phyloP scores from a whole-genome alignment of 78 protist species.

The Bigelowiella natans region DNA sequence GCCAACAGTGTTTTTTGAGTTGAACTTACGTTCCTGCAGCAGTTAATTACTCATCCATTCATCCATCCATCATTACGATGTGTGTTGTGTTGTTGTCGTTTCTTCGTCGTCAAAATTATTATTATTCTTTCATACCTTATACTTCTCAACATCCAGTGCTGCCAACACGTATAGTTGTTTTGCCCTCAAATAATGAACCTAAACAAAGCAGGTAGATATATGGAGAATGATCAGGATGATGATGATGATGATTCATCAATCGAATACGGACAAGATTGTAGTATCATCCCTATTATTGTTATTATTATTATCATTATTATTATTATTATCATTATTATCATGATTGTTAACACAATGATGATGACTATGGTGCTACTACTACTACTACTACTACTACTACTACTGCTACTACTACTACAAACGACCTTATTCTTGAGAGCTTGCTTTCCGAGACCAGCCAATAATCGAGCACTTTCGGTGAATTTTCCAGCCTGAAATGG shows the following conservation, averaged over 20 bases:
- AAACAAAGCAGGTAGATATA: neutral
- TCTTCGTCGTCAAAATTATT: neutral
- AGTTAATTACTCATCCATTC: neutral
- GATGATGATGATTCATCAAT: neutral
- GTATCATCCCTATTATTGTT: neutral
- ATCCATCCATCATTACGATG: neutral
- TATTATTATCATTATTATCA: neutral
- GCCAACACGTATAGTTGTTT: constrained; percentile 60
- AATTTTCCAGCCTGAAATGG: constrained; percentile 23
- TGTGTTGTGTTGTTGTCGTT: no score
- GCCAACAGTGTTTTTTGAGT: neutral
- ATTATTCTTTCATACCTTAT: neutral
- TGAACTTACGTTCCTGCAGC: neutral
- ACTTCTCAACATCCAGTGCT: constrained; percentile 56
- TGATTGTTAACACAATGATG: no score
- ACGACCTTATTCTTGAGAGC: neutral
- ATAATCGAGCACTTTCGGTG: constrained; percentile 55
- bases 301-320: neutral
- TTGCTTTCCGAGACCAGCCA: neutral
- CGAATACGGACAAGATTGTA: neutral
- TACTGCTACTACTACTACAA: no score
- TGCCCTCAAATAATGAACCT: constrained; percentile 28
- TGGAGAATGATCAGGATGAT: neutral
- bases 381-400: no score
- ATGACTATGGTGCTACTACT: no score